Percentiles rank a stretch among this genome's conserved stretches.
phyloP scores from a whole-genome alignment of 306 rosid species.

The Medicago ruthenica region DNA sequence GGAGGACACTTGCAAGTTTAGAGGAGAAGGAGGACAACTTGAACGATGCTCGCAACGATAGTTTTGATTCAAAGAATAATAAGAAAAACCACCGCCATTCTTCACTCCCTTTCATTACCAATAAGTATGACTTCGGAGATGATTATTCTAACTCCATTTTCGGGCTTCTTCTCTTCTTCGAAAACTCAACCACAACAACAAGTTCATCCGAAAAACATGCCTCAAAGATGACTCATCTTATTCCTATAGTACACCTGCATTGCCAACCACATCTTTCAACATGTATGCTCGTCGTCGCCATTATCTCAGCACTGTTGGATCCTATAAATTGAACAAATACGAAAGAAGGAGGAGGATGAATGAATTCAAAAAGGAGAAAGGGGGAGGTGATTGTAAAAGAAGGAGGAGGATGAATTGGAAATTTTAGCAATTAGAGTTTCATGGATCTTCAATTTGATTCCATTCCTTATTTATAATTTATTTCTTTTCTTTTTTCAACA shows the following conservation, averaged over 20 bases:
- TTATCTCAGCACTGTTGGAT: constrained; percentile 83
- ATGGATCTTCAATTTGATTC: no score
- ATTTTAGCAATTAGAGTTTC: no score
- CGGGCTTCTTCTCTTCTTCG: constrained; percentile 74
- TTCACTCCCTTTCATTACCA: background rate
- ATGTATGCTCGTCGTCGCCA: constrained; percentile 47
- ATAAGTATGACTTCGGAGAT: background rate
- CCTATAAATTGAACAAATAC: no score
- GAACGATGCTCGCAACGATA: constrained; percentile 69
- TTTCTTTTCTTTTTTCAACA: no score
- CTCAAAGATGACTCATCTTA: constrained; percentile 83
- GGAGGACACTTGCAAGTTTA: no score
- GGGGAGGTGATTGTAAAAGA: no score
- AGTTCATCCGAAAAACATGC: constrained; percentile 51
- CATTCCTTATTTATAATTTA: no score
- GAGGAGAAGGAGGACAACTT: no score
- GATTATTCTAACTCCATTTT: constrained; percentile 64
- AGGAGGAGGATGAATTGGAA: no score
- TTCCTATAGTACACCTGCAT: constrained; percentile 91
- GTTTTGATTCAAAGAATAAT: constrained; percentile 55
- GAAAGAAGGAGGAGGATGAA: no score
- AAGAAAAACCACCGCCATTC: background rate
- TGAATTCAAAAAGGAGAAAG: no score
- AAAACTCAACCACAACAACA: constrained; percentile 57
- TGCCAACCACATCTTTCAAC: constrained; percentile 86